Conservation (phyloP, 768 basidiomycete species). For the Sistotremastrum niveocremeum region DNA sequence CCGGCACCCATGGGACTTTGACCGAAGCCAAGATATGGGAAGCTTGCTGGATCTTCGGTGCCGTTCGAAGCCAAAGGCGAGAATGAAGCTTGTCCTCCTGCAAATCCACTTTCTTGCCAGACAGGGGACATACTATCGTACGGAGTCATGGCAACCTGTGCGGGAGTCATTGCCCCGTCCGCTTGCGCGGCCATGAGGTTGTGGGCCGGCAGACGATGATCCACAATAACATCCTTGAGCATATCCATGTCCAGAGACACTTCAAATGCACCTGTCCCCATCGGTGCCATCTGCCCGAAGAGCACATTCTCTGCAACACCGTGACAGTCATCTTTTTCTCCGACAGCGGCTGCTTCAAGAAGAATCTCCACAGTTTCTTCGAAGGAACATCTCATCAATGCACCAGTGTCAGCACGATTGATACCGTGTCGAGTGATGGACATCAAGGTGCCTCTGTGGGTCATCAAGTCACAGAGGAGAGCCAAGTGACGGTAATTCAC, state of each 20-base stretch:
- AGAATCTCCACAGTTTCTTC: constrained; percentile 99
- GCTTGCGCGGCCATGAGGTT: constrained; percentile 63
- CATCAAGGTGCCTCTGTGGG: constrained; percentile 88
- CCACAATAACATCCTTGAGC: constrained; percentile 96
- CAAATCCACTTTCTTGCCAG: constrained; percentile 65
- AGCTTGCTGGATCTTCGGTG: constrained; percentile 70
- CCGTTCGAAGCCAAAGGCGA: constrained; percentile 86
- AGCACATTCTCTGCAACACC: constrained; percentile 99
- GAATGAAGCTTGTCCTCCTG: constrained; percentile 81
- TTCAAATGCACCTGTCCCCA: constrained; percentile 96
- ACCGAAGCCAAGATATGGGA: constrained; percentile 65
- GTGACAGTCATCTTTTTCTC: constrained; percentile 96
- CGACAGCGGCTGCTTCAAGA: constrained; percentile 96
- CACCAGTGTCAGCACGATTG: constrained; percentile 97
- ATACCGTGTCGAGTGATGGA: constrained; percentile 99
- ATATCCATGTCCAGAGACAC: constrained; percentile 94
- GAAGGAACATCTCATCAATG: constrained; percentile 96
- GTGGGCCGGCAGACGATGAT: constrained; percentile 83
- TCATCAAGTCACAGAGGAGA: constrained; percentile 97
- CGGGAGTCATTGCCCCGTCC: constrained; percentile 85
- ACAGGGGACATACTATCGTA: constrained; percentile 87
- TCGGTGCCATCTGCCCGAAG: constrained; percentile 99
- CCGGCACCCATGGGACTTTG: constrained; percentile 77
- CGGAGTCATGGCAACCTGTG: constrained; percentile 89
- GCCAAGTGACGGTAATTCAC: constrained; percentile 98